phyloP scores from a whole-genome alignment of 257 asterid species.

The Voacanga thouarsii region DNA sequence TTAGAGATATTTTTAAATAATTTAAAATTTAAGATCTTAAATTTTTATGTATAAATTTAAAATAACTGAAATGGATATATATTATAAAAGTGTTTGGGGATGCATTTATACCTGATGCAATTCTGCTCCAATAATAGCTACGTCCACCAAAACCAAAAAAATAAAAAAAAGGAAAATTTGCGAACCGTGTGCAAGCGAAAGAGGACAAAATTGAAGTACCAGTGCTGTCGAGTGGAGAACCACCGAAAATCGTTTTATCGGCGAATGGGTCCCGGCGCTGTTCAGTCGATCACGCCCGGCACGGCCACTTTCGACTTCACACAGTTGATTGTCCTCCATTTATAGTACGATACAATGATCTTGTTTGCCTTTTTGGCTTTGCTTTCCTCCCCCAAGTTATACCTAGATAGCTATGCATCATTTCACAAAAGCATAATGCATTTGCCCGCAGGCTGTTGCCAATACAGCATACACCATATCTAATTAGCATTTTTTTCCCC shows the following conservation, averaged over 20 bases:
- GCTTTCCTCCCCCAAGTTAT: too few species aligned
- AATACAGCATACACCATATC: neutral
- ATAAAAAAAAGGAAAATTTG: neutral
- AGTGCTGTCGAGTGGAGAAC: neutral
- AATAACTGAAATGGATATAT: too few species aligned
- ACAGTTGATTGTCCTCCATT: neutral
- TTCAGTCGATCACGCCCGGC: slow-evolving; percentile 3
- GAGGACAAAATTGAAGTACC: neutral
- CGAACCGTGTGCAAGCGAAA: neutral
- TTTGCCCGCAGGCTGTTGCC: neutral
- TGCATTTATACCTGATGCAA: too few species aligned
- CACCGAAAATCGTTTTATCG: neutral
- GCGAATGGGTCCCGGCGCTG: neutral
- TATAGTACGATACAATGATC: neutral
- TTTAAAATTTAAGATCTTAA: too few species aligned
- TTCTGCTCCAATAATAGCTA: too few species aligned
- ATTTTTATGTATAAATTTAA: too few species aligned
- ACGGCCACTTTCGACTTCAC: neutral
- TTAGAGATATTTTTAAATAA: too few species aligned
- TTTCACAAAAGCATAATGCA: neutral
- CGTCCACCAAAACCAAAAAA: too few species aligned
- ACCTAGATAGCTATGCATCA: too few species aligned
- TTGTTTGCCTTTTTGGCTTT: too few species aligned
- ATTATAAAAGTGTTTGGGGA: too few species aligned
- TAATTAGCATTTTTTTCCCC: neutral